A percentile compares a stretch with the other conserved stretches of the same genome.
Evolutionary conservation across 1,284 basidiomycete genomes (phyloP).

Genomic region (Crucibulum parvulum): DNA sequence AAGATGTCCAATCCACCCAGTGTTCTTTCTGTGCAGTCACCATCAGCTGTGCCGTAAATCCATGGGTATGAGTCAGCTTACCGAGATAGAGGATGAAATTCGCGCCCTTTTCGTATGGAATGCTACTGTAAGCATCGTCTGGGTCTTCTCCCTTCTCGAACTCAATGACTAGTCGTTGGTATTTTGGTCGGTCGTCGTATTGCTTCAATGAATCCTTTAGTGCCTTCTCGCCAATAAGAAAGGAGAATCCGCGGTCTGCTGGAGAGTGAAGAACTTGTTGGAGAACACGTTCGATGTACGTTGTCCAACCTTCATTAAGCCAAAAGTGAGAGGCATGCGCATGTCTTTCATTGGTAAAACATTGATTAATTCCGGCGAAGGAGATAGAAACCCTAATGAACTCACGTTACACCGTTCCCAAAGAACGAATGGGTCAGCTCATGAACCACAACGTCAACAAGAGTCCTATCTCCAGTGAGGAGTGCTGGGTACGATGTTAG

Average conservation of each 20-base stretch:
- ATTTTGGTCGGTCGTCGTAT: slow-evolving; percentile 69
- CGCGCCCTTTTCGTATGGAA: slow-evolving; percentile 60
- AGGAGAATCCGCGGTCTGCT: slow-evolving; percentile 84
- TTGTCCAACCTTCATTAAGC: slow-evolving; percentile 96
- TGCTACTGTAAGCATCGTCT: slow-evolving; percentile 76
- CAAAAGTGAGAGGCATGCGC: slow-evolving; percentile 84
- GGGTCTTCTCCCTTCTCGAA: slow-evolving; percentile 87
- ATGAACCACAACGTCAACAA: slow-evolving; percentile 89
- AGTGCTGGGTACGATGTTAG: slow-evolving; percentile 55
- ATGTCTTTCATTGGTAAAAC: slow-evolving; percentile 48
- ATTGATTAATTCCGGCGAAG: neutral
- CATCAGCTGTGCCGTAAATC: slow-evolving; percentile 1
- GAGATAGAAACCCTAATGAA: slow-evolving; percentile 7
- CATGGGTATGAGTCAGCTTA: slow-evolving; percentile 21
- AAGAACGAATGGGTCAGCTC: slow-evolving; percentile 86
- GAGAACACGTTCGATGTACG: slow-evolving; percentile 90
- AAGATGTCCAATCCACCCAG: slow-evolving; percentile 91
- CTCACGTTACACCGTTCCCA: slow-evolving; percentile 84
- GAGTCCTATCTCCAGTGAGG: slow-evolving; percentile 82
- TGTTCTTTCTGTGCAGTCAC: slow-evolving; percentile 62
- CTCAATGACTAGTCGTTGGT: slow-evolving; percentile 88
- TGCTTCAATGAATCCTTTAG: slow-evolving; percentile 76
- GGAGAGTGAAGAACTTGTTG: slow-evolving; percentile 79
- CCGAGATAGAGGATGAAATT: slow-evolving; percentile 65
- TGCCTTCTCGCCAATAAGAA: slow-evolving; percentile 77